These are phyloP conservation scores for Pulveroboletus sp. DNA, from an alignment of 768 basidiomycete genomes.

Conservation along the genomic window DNA sequence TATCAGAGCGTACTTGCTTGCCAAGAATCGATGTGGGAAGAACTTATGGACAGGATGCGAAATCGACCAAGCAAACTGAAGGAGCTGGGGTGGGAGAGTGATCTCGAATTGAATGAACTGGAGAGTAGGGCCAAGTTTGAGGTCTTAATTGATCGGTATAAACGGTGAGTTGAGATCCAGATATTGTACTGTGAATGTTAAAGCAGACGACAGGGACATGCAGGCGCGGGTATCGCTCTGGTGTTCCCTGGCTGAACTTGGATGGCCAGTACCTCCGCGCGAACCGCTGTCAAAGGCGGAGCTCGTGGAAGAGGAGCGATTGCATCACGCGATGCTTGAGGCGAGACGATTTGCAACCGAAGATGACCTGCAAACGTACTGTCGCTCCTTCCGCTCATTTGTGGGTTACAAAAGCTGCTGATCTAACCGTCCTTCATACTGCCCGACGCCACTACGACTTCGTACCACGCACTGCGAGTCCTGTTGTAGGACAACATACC, in stretches of 20 bases:
- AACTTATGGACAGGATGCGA: constrained; percentile 58
- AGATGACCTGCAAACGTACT: constrained; percentile 53
- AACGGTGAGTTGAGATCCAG: constrained; percentile 38
- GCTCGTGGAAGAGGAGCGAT: constrained; percentile 62
- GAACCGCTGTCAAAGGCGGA: constrained; percentile 70
- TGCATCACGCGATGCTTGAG: constrained; percentile 59
- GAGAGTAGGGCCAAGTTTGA: constrained; percentile 60
- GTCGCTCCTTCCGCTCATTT: constrained; percentile 60
- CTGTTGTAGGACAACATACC: constrained; percentile 20
- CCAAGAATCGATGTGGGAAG: constrained; percentile 78
- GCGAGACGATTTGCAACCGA: constrained; percentile 49
- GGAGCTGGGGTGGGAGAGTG: constrained; percentile 69
- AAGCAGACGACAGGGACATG: constrained; percentile 51
- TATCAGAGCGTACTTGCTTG: constrained; percentile 62
- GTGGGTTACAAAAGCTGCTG: constrained; percentile 50
- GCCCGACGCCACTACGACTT: background rate
- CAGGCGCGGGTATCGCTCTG: constrained; percentile 60
- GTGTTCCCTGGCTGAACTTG: constrained; percentile 57
- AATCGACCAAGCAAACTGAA: constrained; percentile 52
- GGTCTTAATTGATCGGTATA: constrained; percentile 54
- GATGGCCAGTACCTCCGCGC: constrained; percentile 57
- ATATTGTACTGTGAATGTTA: constrained; percentile 1
- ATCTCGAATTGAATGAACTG: constrained; percentile 57
- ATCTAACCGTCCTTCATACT: background rate
- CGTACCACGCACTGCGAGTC: constrained; percentile 5